Base-by-base conservation (phyloP, 257 asterid species). In the Scutellaria barbata region DNA sequence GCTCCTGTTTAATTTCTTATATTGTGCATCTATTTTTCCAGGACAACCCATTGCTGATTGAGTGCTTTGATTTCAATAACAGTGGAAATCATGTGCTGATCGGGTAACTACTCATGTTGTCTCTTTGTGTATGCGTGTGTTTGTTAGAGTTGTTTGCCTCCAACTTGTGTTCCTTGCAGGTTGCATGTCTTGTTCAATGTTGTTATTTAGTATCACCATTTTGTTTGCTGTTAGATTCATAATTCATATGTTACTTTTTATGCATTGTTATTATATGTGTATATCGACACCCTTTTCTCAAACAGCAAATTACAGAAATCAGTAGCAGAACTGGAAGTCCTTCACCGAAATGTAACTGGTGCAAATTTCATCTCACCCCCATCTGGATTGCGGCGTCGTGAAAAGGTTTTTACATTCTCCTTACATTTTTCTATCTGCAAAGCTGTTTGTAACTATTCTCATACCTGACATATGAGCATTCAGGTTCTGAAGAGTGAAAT, bases 61-160 rank as follows among this genome's bases (percentile, higher is more conserved):
- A 89, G 90, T 92, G 95, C 79, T 92, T 85, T 70, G 95, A 92
- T 81, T 92, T 89, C 83, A 85, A 87, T 76, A 72, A 62, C 69
- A 82, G 56, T 72, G 96, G 96, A 68, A 85, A 82, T 65, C 96
- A 92, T 72, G 80, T 54, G n/a, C 86, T 83, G 35, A 87, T 92
- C 1, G 96, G 97, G 97, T 92, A 85, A 25, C 22, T 77, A 65
- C 45, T 66, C 17, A 63, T 22, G 16, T 25, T 58, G 30, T 72
- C 45, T 58, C 35, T 30, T 25, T 18, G 10, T 76, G 46, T 47
- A 33, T 50, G 40, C 47, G 8, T 18, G 33, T 37, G 41, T 56
- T 45, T 39, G 35, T 69, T 55, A 9, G 4, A 18, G n/a, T 13
- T 66, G 17, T 61, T 11, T 14, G 35, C 5, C 35, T 30, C 35